Evolutionary conservation across 179 eudicot species (phyloP).

Genomic region (Corrigiola litoralis): DNA sequence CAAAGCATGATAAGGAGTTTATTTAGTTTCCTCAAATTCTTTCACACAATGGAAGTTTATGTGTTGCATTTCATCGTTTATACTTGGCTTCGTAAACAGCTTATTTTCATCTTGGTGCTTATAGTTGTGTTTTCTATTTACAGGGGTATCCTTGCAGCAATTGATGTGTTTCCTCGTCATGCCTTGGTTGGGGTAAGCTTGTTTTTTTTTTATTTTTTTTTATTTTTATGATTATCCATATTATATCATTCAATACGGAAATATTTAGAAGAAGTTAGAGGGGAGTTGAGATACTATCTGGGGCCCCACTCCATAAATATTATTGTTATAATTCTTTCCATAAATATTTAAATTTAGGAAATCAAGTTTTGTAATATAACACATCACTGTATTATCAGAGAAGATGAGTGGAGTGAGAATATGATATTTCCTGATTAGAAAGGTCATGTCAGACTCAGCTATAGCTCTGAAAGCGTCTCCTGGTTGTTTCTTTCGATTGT

Average conservation of each 20-base stretch:
- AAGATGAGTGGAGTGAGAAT: not conserved
- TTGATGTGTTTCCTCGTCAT: conserved; percentile 72
- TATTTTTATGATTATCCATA: not conserved
- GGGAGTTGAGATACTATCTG: too few species aligned
- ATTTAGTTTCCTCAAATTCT: too few species aligned
- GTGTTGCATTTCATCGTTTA: too few species aligned
- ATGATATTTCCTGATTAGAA: not conserved
- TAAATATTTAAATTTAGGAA: too few species aligned
- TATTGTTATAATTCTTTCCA: too few species aligned
- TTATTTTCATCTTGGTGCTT: not conserved
- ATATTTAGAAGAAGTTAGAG: too few species aligned
- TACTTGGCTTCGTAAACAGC: not conserved
- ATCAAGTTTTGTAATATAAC: not conserved
- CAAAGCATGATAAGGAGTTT: too few species aligned
- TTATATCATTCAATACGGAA: too few species aligned
- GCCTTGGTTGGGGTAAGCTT: conserved; percentile 83
- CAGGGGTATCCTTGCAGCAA: conserved; percentile 97
- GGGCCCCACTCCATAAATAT: too few species aligned
- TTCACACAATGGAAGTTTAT: too few species aligned
- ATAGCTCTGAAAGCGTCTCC: not conserved
- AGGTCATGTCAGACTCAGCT: not conserved
- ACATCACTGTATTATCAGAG: not conserved
- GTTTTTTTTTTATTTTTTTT: not conserved
- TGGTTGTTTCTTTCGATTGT: not conserved
- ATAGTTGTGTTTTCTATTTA: not conserved